These are phyloP conservation scores for Scutellaria galericulata DNA, from an alignment of 257 asterid genomes.

Conservation along the genomic window DNA sequence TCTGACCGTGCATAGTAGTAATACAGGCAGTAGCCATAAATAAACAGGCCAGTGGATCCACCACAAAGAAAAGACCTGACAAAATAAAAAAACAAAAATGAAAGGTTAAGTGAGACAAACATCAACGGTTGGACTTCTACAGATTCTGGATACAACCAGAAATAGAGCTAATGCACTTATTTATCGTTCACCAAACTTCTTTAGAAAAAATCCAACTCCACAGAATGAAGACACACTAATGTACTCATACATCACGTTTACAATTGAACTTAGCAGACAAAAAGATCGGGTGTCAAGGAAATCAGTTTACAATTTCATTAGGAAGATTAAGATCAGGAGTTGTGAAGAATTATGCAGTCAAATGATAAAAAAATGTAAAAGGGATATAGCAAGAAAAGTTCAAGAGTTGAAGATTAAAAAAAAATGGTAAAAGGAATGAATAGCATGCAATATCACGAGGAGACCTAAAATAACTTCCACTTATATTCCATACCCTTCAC, in stretches of 20 bases:
- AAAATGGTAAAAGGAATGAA: background rate
- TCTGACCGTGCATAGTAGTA: conserved; percentile 86
- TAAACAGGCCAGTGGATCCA: conserved; percentile 83
- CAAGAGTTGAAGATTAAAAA: too few relatives aligned
- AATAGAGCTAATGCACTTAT: background rate
- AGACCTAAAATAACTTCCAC: background rate
- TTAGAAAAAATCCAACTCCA: too few relatives aligned
- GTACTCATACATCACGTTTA: too few relatives aligned
- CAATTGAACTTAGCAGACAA: too few relatives aligned
- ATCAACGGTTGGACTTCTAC: too few relatives aligned
- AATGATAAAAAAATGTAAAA: background rate
- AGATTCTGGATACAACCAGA: background rate
- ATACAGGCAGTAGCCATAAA: conserved; percentile 80
- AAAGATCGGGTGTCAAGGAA: background rate
- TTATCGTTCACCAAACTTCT: too few relatives aligned
- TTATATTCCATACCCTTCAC: background rate
- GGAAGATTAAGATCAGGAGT: too few relatives aligned
- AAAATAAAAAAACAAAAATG: background rate
- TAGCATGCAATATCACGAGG: background rate
- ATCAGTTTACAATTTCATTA: background rate
- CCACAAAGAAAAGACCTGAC: conserved; percentile 80
- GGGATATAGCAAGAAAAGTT: background rate
- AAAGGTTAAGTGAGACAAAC: too few relatives aligned
- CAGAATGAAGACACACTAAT: too few relatives aligned
- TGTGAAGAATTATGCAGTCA: too few relatives aligned